These are phyloP conservation scores for Vitellaria paradoxa DNA, from an alignment of 179 eudicot genomes.

Conservation along the genomic window DNA sequence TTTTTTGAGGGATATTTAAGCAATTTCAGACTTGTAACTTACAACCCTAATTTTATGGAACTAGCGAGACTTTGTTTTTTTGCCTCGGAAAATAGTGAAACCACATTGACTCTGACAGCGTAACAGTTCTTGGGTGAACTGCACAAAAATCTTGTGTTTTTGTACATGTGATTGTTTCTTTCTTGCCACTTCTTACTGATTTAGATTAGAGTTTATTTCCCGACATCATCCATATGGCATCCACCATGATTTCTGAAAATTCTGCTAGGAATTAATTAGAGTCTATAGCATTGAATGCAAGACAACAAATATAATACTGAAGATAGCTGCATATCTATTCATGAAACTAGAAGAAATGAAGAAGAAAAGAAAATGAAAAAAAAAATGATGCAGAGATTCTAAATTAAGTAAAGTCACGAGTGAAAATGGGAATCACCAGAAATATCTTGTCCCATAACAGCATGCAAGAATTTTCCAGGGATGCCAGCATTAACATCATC, in stretches of 20 bases:
- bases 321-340: neutral
- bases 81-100: too few relatives aligned
- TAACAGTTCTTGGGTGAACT: too few relatives aligned
- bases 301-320: neutral
- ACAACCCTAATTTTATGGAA: too few relatives aligned
- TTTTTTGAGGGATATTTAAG: too few relatives aligned
- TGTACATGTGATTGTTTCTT: too few relatives aligned
- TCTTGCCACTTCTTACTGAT: too few relatives aligned
- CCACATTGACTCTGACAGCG: too few relatives aligned
- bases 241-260: neutral
- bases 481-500: constrained; percentile 41
- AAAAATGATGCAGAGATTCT: neutral
- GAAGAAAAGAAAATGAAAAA: neutral
- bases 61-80: too few relatives aligned
- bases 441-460: constrained; percentile 38
- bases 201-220: too few relatives aligned
- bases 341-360: neutral
- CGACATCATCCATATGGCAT: neutral
- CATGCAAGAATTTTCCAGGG: constrained; percentile 45
- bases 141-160: too few relatives aligned
- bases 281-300: neutral
- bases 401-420: neutral
- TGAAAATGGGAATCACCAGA: constrained; percentile 23
- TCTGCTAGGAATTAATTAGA: neutral
- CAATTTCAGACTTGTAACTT: too few relatives aligned